These are phyloP conservation scores for Neofusicoccum sp. DNA, from an alignment of 2,329 filamentous ascomycete genomes.

Conservation along the genomic window DNA sequence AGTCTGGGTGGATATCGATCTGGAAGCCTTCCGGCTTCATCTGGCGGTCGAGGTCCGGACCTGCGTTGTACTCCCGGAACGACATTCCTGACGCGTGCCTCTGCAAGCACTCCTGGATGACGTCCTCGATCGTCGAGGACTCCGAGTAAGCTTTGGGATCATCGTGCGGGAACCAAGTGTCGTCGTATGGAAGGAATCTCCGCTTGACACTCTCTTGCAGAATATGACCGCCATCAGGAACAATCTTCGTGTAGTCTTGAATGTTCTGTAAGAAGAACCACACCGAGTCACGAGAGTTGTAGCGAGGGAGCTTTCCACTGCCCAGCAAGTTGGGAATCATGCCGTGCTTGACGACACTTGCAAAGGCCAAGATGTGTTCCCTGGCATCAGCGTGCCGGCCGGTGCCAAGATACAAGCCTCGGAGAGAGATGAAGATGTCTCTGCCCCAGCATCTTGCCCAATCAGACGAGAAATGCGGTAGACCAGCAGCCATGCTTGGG, in stretches of 20 bases:
- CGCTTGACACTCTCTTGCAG: slow-evolving; percentile 75
- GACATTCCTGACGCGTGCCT: slow-evolving; percentile 86
- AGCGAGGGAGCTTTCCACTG: slow-evolving; percentile 80
- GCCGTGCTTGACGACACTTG: slow-evolving; percentile 93
- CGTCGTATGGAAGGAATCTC: slow-evolving; percentile 91
- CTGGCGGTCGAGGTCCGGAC: slow-evolving; percentile 81
- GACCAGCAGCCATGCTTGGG: slow-evolving; percentile 82
- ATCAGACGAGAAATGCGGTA: slow-evolving; percentile 89
- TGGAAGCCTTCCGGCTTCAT: slow-evolving; percentile 94
- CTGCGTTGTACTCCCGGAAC: slow-evolving; percentile 93
- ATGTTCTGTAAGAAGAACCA: slow-evolving; percentile 98
- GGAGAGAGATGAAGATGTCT: slow-evolving; percentile 93
- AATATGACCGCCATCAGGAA: slow-evolving; percentile 70
- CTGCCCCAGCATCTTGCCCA: slow-evolving; percentile 98
- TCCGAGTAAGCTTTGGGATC: slow-evolving; percentile 83
- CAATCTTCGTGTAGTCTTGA: slow-evolving; percentile 84
- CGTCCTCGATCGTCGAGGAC: slow-evolving; percentile 78
- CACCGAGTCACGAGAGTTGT: slow-evolving; percentile 93
- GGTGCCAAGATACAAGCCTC: slow-evolving; percentile 87
- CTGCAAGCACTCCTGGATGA: slow-evolving; percentile 91
- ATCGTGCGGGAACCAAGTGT: slow-evolving; percentile 84
- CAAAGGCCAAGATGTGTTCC: slow-evolving; percentile 93
- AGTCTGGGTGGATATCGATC: slow-evolving; percentile 86
- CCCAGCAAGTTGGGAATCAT: slow-evolving; percentile 96
- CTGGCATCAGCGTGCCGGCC: slow-evolving; percentile 84